These are phyloP conservation scores for Chaetomium strumarium DNA, from an alignment of 2,329 filamentous ascomycete genomes.

Conservation along the genomic window DNA sequence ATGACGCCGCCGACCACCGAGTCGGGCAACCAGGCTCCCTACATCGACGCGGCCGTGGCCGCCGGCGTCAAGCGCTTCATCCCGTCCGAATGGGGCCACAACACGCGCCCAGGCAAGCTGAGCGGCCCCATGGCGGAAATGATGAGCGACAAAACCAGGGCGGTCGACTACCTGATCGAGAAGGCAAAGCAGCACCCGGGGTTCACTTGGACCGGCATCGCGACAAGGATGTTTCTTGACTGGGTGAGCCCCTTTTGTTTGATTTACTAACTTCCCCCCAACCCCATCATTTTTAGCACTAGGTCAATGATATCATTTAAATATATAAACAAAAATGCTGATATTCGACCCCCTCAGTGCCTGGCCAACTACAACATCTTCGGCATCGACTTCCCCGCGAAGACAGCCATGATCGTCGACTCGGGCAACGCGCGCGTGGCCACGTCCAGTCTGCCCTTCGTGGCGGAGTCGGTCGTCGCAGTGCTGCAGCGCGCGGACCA, in stretches of 20 bases:
- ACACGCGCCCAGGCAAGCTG: slow-evolving; percentile 28
- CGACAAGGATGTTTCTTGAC: slow-evolving; percentile 54
- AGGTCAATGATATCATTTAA: too few species aligned
- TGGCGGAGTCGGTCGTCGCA: slow-evolving; percentile 45
- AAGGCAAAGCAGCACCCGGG: slow-evolving; percentile 37
- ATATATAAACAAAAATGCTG: neutral
- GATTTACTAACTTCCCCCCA: too few species aligned
- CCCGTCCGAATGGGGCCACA: slow-evolving; percentile 45
- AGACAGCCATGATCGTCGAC: slow-evolving; percentile 49
- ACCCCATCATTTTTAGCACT: too few species aligned
- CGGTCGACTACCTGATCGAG: slow-evolving; percentile 44
- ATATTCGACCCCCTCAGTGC: slow-evolving; percentile 17
- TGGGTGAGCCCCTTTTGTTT: too few species aligned
- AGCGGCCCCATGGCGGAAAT: slow-evolving; percentile 19
- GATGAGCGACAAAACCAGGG: slow-evolving; percentile 25
- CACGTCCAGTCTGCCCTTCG: slow-evolving; percentile 42
- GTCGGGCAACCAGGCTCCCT: slow-evolving; percentile 40
- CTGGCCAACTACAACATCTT: slow-evolving; percentile 39
- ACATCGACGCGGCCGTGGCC: slow-evolving; percentile 50
- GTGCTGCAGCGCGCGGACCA: slow-evolving; percentile 42
- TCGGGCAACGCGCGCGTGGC: slow-evolving; percentile 46
- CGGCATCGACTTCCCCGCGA: slow-evolving; percentile 42
- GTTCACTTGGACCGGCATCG: slow-evolving; percentile 54
- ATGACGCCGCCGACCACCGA: slow-evolving; percentile 39
- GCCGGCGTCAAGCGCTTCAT: slow-evolving; percentile 53